phyloP scores from a whole-genome alignment of 2,329 filamentous ascomycete species.

The Colletotrichum viniferum region DNA sequence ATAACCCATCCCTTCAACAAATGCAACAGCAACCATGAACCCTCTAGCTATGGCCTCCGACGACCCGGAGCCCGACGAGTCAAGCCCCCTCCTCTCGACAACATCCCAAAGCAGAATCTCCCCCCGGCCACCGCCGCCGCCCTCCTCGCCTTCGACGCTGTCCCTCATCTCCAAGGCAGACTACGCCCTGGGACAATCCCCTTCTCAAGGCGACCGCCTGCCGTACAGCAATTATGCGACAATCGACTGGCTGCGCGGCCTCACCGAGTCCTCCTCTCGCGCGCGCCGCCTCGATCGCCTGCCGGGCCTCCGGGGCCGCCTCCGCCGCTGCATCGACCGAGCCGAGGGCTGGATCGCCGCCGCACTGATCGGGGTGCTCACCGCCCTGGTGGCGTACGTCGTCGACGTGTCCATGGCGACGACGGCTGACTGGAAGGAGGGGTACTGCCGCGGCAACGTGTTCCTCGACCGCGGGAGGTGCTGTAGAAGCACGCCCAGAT shows the following conservation, averaged over 20 bases:
- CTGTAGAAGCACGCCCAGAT: conserved; percentile 34
- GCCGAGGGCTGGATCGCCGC: conserved; percentile 61
- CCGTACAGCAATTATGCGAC: conserved; percentile 67
- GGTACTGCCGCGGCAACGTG: conserved; percentile 53
- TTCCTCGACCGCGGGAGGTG: conserved; percentile 55
- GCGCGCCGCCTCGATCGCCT: conserved; percentile 16
- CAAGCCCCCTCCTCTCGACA: not conserved
- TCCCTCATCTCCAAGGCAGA: conserved; percentile 2
- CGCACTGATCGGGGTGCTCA: conserved; percentile 56
- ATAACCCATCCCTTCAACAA: not conserved
- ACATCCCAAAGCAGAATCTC: not conserved
- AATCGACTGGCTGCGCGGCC: conserved; percentile 66
- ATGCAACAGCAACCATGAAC: not conserved
- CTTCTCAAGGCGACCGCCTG: conserved; percentile 52
- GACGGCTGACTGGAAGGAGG: conserved; percentile 60
- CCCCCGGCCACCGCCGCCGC: not conserved
- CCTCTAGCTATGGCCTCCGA: not conserved
- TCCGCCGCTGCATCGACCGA: conserved; percentile 44
- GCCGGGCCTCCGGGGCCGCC: conserved; percentile 39
- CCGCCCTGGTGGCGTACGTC: conserved; percentile 58
- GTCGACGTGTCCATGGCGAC: conserved; percentile 61
- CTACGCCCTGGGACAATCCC: not conserved
- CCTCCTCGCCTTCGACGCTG: not conserved
- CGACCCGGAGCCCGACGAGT: not conserved
- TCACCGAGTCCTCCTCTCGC: conserved; percentile 59